These are phyloP conservation scores for Pelargonium fulgidum DNA, from an alignment of 441 rosid species.

Conservation along the genomic window DNA sequence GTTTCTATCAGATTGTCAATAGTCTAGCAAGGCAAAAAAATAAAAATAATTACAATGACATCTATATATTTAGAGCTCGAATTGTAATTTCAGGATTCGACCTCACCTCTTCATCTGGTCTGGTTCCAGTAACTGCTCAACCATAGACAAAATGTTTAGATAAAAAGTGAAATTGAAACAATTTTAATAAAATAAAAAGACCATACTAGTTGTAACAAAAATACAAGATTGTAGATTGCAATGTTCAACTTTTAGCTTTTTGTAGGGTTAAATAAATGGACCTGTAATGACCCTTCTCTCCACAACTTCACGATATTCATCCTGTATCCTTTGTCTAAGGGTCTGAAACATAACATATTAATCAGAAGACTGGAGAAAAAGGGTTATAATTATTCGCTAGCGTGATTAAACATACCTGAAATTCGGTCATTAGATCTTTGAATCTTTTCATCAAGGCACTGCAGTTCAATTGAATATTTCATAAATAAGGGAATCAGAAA, in stretches of 20 bases:
- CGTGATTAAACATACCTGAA: conserved; percentile 48
- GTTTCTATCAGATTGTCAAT: conserved; percentile 86
- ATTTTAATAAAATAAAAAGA: too few relatives aligned
- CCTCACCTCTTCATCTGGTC: conserved; percentile 90
- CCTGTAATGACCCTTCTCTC: conserved; percentile 94
- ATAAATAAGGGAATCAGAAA: neutral
- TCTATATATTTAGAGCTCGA: conserved; percentile 13
- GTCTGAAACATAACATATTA: conserved; percentile 36
- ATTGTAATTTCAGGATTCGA: conserved; percentile 13
- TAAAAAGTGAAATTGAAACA: conserved; percentile 3
- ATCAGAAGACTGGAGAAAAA: conserved; percentile 21
- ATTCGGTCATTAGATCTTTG: conserved; percentile 85
- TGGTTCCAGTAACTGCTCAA: conserved; percentile 68
- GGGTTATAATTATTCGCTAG: neutral
- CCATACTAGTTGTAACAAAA: too few relatives aligned
- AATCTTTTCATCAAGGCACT: conserved; percentile 87
- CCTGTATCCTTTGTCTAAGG: conserved; percentile 77
- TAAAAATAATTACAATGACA: conserved; percentile 20
- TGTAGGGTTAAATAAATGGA: conserved; percentile 8
- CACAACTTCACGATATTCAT: conserved; percentile 90
- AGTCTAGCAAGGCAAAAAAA: conserved; percentile 40
- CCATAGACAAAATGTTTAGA: conserved; percentile 20
- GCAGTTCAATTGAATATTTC: conserved; percentile 22
- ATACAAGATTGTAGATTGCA: too few relatives aligned
- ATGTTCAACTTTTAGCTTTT: too few relatives aligned